phyloP scores from a whole-genome alignment of 2,329 filamentous ascomycete genomes.

The Corynespora cassiicola region DNA sequence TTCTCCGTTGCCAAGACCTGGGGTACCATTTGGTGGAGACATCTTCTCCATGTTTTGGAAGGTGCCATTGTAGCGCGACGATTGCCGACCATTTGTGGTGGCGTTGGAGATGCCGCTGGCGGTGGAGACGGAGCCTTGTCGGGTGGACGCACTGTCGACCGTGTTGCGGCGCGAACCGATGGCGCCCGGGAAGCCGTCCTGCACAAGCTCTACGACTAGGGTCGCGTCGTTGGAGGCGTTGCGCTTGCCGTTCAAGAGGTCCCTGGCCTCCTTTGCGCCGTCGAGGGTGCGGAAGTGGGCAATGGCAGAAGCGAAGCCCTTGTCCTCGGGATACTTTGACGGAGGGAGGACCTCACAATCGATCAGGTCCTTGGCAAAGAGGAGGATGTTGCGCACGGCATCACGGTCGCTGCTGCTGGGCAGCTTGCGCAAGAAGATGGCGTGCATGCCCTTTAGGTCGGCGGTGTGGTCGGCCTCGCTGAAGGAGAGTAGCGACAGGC shows the following conservation, averaged over 20 bases:
- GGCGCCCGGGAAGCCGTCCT: slow-evolving; percentile 38
- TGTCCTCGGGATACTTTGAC: slow-evolving; percentile 62
- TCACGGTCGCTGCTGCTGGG: slow-evolving; percentile 65
- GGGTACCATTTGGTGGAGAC: slow-evolving; percentile 64
- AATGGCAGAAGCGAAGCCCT: slow-evolving; percentile 63
- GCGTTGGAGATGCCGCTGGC: slow-evolving; percentile 54
- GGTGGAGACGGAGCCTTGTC: slow-evolving; percentile 53
- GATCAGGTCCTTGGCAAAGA: slow-evolving; percentile 69
- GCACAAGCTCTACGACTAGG: slow-evolving; percentile 65
- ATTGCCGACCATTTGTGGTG: slow-evolving; percentile 53
- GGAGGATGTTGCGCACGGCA: slow-evolving; percentile 66
- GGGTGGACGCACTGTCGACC: slow-evolving; percentile 54
- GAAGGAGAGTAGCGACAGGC: slow-evolving; percentile 41
- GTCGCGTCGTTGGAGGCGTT: slow-evolving; percentile 67
- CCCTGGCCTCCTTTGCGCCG: slow-evolving; percentile 65
- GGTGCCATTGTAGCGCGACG: slow-evolving; percentile 66
- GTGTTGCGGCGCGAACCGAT: slow-evolving; percentile 61
- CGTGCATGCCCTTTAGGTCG: slow-evolving; percentile 31
- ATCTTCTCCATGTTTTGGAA: slow-evolving; percentile 69
- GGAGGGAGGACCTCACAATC: slow-evolving; percentile 62
- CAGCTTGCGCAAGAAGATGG: slow-evolving; percentile 65
- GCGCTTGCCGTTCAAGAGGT: slow-evolving; percentile 66
- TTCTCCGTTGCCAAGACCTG: slow-evolving; percentile 62
- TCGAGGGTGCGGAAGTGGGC: slow-evolving; percentile 64
- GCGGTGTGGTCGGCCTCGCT: slow-evolving; percentile 39